Base-by-base conservation (phyloP, 768 basidiomycete species). In the Kwoniella bestiolae region DNA sequence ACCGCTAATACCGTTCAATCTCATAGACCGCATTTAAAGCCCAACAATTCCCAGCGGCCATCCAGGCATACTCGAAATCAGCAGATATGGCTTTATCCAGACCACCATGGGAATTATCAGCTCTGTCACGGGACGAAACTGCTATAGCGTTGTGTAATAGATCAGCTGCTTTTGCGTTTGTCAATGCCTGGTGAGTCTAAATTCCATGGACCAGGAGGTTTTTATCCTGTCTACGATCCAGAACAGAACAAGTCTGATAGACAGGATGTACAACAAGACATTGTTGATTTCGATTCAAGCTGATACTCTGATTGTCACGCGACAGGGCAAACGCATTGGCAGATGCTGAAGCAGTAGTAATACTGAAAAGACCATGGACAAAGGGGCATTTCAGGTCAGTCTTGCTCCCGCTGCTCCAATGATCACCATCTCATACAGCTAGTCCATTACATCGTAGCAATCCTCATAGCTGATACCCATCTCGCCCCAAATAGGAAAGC, bases 311-410 rank as follows among this genome's bases (percentile, higher is more conserved):
- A 2, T 25, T 57, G 6, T 31, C 45, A 28, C 34, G 9, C 18
- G 6, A 11, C 56, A 78, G 79, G 79, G 55, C 74, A 21, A 73
- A 77, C 26, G 79, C 79, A 2, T 64, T 74, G 31, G 73, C 80
- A 2, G 96, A 99, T 76, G 94, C 96, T 0, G 94, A 98, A 62
- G 88, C 89, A 1, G 93, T 97, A 75, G 89, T 96, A 45, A 82
- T 86, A 68, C 83, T 96, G 56, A 90, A 92, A 75, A 85, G 88
- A 61, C 88, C 87, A 49, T 98, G 95, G 94, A 87, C 90, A 73
- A 99, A 98, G 77, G 96, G 94, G 0, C 91, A 97, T 80, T 96
- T 96, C 84, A 86, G 96, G 73, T 71, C 52, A 56, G 76, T 67
- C 38, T 14, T 41, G 5, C 12, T 41, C 38, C 26, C 16, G 21